Base-by-base conservation (phyloP, 192 early-diverging fungal species). In the Linnemannia schmuckeri region DNA sequence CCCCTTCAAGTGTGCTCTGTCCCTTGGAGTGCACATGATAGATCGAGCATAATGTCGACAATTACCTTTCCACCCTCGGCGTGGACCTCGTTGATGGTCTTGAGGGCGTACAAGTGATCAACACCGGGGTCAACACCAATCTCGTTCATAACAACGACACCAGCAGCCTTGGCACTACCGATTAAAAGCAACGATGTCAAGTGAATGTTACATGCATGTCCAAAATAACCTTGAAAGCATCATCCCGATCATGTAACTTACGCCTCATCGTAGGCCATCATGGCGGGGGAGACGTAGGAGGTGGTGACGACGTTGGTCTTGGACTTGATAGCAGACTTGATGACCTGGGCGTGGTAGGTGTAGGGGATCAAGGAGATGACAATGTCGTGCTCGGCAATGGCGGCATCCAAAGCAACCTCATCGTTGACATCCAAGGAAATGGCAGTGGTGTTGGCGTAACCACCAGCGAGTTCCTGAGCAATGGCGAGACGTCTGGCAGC, bases 121-220 rank as follows among this genome's bases (percentile, higher is more conserved):
- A 98, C 98, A 90, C 98, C 92, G 42, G 98, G 98, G 92, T 99
- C 98, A 49, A 99, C 91, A 71, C 98, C 98, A 83, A 99, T 97
- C 92, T 99, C 98, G 91, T 99, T 99, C 92, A 99, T 94, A 85
- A 98, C 93, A 81, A 95, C 95, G 79, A 99, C 90, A 74, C 96
- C 96, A 33, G 96, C 95, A 63, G 93, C 91, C 90, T 96, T 96
- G 68, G 97, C 97, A 42, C 94, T 95, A 85, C 71, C 94, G 94
- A 83, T 71, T 37, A 68, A 47, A 77, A 55, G 27, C 61, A 49
- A 54, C 73, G 8, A 73, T 40, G 55, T 24, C 38, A 78, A 46
- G 30, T 8, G 24, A 35, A 69, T 70, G 73, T 44, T 6, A 76
- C 24, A 22, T 66, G 17, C 40, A 35, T 20, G 13, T 63, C 40